These are phyloP conservation scores for Mycena vulgaris DNA, from an alignment of 768 basidiomycete genomes.

Conservation along the genomic window DNA sequence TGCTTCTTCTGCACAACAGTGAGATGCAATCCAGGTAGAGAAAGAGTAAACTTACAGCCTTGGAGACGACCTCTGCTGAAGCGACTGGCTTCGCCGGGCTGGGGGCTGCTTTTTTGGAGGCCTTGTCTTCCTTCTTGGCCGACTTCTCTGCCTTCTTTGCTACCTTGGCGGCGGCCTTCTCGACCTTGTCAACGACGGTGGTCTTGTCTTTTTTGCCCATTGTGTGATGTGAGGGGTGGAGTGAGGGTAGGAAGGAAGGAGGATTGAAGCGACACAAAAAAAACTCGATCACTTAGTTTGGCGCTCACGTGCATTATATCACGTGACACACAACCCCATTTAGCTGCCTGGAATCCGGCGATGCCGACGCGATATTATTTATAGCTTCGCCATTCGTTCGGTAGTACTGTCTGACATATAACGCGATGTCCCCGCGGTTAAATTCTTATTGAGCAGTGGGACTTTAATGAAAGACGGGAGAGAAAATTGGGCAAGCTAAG, in stretches of 20 bases:
- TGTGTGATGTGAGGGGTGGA: conserved; percentile 38
- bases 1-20: conserved; percentile 35
- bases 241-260: conserved; percentile 31
- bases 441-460: too few relatives aligned
- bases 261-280: background rate
- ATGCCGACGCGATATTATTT: too few relatives aligned
- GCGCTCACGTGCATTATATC: background rate
- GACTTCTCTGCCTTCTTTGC: conserved; percentile 59
- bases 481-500: too few relatives aligned
- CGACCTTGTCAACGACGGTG: conserved; percentile 27
- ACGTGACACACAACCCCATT: background rate
- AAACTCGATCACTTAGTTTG: background rate
- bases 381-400: too few relatives aligned
- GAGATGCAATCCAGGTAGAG: background rate
- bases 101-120: conserved; percentile 50
- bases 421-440: too few relatives aligned
- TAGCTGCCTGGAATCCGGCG: background rate
- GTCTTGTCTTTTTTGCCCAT: conserved; percentile 65
- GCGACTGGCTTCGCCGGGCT: conserved; percentile 36
- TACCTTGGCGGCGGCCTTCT: conserved; percentile 35
- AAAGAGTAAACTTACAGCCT: conserved; percentile 40
- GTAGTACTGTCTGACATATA: too few relatives aligned
- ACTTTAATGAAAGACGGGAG: too few relatives aligned
- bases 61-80: conserved; percentile 35
- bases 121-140: conserved; percentile 46